A percentile compares a stretch with the other conserved stretches of the same genome.
Evolutionary conservation across 73 alveolate genomes (phyloP).

Genomic region (Paramecium caudatum): DNA sequence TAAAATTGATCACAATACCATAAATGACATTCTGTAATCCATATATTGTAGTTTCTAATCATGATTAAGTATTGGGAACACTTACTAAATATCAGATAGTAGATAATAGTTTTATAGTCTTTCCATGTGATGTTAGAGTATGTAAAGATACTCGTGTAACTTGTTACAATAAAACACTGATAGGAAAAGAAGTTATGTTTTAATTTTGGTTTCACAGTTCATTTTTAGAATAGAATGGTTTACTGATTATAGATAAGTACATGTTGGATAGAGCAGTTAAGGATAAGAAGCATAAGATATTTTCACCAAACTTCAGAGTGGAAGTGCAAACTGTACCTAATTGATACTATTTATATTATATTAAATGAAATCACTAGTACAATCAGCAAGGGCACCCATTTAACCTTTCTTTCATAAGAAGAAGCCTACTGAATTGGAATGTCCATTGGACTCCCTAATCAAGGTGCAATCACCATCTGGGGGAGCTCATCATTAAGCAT

Average conservation of each 20-base stretch:
- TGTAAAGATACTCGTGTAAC: slow-evolving; percentile 87
- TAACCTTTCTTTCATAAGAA: background rate
- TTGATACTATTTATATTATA: slow-evolving; percentile 22
- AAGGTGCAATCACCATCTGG: slow-evolving; percentile 24
- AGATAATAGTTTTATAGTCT: background rate
- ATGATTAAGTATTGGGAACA: background rate
- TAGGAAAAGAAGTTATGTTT: slow-evolving; percentile 80
- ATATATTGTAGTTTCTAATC: background rate
- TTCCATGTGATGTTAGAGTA: slow-evolving; percentile 48
- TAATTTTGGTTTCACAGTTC: slow-evolving; percentile 93
- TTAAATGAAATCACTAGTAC: slow-evolving; percentile 12
- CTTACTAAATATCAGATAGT: slow-evolving; percentile 11
- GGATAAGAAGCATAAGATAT: slow-evolving; percentile 83
- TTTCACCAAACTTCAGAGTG: slow-evolving; percentile 78
- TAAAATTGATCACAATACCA: slow-evolving; percentile 84
- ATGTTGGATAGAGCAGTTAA: slow-evolving; percentile 89
- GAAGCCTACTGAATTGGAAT: background rate
- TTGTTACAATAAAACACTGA: slow-evolving; percentile 79
- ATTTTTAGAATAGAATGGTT: slow-evolving; percentile 83
- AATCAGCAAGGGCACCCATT: background rate
- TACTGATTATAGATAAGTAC: slow-evolving; percentile 80
- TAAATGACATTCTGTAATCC: slow-evolving; percentile 71
- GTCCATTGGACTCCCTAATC: background rate
- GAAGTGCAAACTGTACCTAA: slow-evolving; percentile 69
- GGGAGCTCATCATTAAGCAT: background rate